A percentile compares a stretch with the other conserved stretches of the same genome.
Conservation (phyloP, 108 stramenopile species). For the Bacterosira constricta region DNA sequence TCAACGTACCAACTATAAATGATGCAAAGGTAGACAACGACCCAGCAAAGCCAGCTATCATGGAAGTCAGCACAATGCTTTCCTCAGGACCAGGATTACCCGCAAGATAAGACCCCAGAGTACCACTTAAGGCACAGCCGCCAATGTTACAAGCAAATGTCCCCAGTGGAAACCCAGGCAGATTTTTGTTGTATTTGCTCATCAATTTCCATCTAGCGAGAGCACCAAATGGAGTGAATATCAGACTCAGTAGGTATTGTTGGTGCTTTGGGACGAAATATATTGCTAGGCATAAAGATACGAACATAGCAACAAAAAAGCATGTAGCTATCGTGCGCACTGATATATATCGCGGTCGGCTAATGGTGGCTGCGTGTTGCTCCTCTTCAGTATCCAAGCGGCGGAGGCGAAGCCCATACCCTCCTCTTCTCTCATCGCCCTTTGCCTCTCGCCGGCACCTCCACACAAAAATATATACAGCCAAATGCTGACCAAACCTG, state of each 20-base stretch:
- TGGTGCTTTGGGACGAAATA: slow-evolving; percentile 69
- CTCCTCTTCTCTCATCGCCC: slow-evolving; percentile 63
- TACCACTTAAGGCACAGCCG: slow-evolving; percentile 74
- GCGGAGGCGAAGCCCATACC: slow-evolving; percentile 74
- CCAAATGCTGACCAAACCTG: slow-evolving; percentile 79
- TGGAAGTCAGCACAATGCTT: slow-evolving; percentile 63
- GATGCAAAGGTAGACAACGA: slow-evolving; percentile 73
- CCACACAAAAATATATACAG: slow-evolving; percentile 85
- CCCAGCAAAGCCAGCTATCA: slow-evolving; percentile 84
- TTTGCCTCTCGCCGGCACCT: slow-evolving; percentile 66
- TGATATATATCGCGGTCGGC: slow-evolving; percentile 51
- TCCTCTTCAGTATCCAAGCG: slow-evolving; percentile 38
- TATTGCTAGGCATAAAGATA: slow-evolving; percentile 49
- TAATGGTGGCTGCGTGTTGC: slow-evolving; percentile 3
- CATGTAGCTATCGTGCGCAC: slow-evolving; percentile 71
- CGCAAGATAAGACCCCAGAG: slow-evolving; percentile 69
- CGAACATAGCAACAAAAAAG: slow-evolving; percentile 63
- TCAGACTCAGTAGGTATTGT: slow-evolving; percentile 64
- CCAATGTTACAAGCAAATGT: slow-evolving; percentile 83
- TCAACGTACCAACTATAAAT: slow-evolving; percentile 59
- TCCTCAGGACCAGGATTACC: slow-evolving; percentile 76
- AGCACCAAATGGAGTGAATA: slow-evolving; percentile 83
- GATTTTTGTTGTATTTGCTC: slow-evolving; percentile 59
- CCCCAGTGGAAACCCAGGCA: slow-evolving; percentile 80
- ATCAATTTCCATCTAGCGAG: slow-evolving; percentile 74